A percentile compares a stretch with the other conserved stretches of the same genome.
Evolutionary conservation across 2,329 filamentous ascomycete genomes (phyloP).

Genomic region (Botrytis byssoidea): DNA sequence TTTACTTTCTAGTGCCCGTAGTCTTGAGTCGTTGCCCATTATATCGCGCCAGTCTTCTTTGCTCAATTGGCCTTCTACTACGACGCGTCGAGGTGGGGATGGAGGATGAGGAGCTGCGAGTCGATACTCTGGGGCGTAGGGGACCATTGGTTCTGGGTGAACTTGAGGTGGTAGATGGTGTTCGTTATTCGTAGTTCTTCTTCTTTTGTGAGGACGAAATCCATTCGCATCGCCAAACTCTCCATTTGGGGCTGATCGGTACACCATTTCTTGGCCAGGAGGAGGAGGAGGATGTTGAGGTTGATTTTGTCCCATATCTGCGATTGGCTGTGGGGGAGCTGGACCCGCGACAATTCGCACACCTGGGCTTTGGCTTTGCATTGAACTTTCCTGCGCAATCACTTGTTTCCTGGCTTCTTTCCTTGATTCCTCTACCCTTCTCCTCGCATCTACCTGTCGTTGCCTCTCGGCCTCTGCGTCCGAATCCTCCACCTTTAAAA

Average conservation of each 20-base stretch:
- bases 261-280: constrained; percentile 28
- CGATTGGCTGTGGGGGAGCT: constrained; percentile 24
- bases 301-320: constrained; percentile 25
- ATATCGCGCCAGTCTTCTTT: constrained; percentile 40
- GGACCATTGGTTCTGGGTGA: constrained; percentile 32
- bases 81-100: constrained; percentile 34
- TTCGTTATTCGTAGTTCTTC: constrained; percentile 35
- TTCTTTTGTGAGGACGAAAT: constrained; percentile 34
- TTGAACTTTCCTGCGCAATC: constrained; percentile 34
- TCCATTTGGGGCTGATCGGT: constrained; percentile 24
- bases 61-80: constrained; percentile 37
- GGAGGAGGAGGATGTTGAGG: neutral
- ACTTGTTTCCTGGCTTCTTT: constrained; percentile 37
- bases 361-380: constrained; percentile 27
- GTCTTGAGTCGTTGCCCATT: constrained; percentile 38
- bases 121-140: constrained; percentile 9
- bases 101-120: constrained; percentile 31
- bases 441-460: constrained; percentile 38
- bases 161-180: constrained; percentile 32
- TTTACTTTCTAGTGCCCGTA: constrained; percentile 37
- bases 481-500: constrained; percentile 37
- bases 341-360: constrained; percentile 25
- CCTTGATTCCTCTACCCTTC: constrained; percentile 37
- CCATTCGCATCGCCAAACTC: constrained; percentile 31
- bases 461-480: constrained; percentile 39